These are phyloP conservation scores for Cardamine chenopodiifolia DNA, from an alignment of 345 rosid species.

Conservation along the genomic window DNA sequence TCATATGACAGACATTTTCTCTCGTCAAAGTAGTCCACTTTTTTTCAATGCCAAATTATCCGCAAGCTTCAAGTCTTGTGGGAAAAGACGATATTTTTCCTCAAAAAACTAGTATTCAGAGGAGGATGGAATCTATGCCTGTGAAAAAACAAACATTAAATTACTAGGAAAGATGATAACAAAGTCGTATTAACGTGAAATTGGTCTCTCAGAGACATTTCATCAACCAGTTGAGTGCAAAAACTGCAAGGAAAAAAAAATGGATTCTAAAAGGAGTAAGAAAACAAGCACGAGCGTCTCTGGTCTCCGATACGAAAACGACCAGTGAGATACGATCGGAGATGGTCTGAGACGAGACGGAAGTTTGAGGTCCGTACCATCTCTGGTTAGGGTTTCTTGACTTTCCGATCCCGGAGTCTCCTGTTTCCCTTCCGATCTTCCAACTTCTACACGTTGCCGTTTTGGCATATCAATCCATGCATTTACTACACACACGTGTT, in stretches of 20 bases:
- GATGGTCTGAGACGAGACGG: conserved; percentile 56
- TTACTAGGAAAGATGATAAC: background rate
- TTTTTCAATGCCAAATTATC: conserved; percentile 47
- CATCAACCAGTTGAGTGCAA: conserved; percentile 32
- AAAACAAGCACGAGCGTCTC: conserved; percentile 45
- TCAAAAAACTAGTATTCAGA: conserved; percentile 47
- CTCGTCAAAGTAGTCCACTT: conserved; percentile 46
- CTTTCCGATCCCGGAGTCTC: conserved; percentile 40
- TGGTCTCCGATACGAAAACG: conserved; percentile 43
- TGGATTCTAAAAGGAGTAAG: background rate
- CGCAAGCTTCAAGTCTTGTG: conserved; percentile 60
- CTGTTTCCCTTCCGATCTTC: conserved; percentile 42
- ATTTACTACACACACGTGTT: conserved; percentile 1
- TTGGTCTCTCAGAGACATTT: conserved; percentile 41
- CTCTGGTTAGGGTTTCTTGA: conserved; percentile 28
- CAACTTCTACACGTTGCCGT: background rate
- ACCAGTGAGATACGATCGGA: conserved; percentile 53
- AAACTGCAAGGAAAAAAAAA: background rate
- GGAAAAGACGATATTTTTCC: conserved; percentile 30
- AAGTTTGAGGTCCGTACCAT: conserved; percentile 45
- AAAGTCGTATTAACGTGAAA: background rate
- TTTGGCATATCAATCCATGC: background rate
- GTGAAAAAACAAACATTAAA: too few species aligned
- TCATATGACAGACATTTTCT: conserved; percentile 48
- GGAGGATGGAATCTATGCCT: too few species aligned